Conservation (phyloP, 805 yeast species). For the Kuraishia ogatae region DNA sequence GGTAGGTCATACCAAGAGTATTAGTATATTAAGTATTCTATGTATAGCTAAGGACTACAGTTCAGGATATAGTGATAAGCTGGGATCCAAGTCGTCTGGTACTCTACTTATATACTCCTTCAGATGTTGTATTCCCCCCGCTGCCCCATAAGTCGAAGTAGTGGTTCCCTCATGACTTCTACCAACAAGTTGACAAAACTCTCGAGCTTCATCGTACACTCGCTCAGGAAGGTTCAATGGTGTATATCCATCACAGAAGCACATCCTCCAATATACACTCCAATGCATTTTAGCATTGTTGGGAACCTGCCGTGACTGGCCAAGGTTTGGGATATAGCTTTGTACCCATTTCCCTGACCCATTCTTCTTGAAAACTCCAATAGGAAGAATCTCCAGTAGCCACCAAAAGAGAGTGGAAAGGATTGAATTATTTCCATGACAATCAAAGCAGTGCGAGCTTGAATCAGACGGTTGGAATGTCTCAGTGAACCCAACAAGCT, state of each 20-base stretch:
- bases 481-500: too few relatives aligned
- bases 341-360: conserved; percentile 40
- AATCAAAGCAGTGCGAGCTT: conserved; percentile 25
- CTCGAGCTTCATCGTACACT: not conserved
- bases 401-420: conserved; percentile 41
- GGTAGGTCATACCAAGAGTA: too few relatives aligned
- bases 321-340: conserved; percentile 46
- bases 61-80: conserved; percentile 7
- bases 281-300: conserved; percentile 42
- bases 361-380: conserved; percentile 42
- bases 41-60: too few relatives aligned
- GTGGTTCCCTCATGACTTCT: not conserved
- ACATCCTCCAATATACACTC: conserved; percentile 53
- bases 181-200: not conserved
- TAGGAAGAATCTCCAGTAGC: conserved; percentile 52
- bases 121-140: not conserved
- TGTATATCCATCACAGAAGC: conserved; percentile 32
- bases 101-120: conserved; percentile 3
- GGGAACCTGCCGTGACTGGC: conserved; percentile 43
- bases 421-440: conserved; percentile 26
- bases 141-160: not conserved
- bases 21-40: too few relatives aligned
- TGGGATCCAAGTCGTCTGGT: conserved; percentile 19
- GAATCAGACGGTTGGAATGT: too few relatives aligned
- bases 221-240: conserved; percentile 34